A percentile compares a stretch with the other conserved stretches of the same genome.
Conservation (phyloP, 306 rosid genomes). For the Rubus idaeus region DNA sequence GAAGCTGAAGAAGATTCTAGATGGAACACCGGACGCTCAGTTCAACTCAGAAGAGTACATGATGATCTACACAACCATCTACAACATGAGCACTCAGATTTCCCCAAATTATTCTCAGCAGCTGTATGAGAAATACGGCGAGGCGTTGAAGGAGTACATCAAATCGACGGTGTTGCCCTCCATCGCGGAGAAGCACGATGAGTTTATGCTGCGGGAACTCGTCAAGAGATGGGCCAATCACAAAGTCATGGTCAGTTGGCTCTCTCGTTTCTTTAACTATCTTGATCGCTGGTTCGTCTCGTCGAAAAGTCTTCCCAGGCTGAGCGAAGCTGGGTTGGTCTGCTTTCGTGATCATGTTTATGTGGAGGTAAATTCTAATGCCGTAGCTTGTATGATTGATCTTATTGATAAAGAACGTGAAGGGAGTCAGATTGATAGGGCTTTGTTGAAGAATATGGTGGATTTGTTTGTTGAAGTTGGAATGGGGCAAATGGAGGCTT, state of each 20-base stretch:
- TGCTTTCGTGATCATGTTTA: not conserved
- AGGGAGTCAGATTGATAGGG: conserved; percentile 68
- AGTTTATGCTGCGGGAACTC: not conserved
- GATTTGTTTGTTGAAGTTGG: conserved; percentile 67
- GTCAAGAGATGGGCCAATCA: not conserved
- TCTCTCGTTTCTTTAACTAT: not conserved
- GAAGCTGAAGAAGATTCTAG: not conserved
- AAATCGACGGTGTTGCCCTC: not conserved
- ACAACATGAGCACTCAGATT: not conserved
- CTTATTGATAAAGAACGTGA: conserved; percentile 55
- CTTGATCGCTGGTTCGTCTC: not conserved
- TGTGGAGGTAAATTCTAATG: not conserved
- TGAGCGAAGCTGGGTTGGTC: not conserved
- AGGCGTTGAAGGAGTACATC: not conserved
- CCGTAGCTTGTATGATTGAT: not conserved
- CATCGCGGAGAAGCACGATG: not conserved
- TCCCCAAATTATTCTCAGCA: not conserved
- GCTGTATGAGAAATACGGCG: not conserved
- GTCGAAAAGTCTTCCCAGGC: not conserved
- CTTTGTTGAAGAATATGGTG: conserved; percentile 23
- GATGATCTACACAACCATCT: not conserved
- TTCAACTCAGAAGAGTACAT: not conserved
- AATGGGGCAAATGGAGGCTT: conserved; percentile 51
- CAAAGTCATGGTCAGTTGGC: not conserved
- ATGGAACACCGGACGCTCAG: not conserved